Evolutionary conservation across 805 yeast genomes (phyloP).

Genomic region (Saccharomyces jurei): DNA sequence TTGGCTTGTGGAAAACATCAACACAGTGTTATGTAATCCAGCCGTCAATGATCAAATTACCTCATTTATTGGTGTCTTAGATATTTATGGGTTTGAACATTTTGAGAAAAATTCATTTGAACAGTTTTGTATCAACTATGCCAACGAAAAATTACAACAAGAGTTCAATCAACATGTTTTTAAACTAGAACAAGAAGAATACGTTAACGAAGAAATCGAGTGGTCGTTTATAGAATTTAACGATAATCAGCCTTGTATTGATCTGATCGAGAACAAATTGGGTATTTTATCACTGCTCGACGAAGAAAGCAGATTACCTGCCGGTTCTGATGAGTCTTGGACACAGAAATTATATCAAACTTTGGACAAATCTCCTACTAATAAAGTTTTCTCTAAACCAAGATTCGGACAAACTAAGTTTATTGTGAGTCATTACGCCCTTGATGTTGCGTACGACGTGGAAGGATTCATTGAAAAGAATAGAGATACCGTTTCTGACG

Average conservation of each 20-base stretch:
- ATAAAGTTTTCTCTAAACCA: constrained; percentile 79
- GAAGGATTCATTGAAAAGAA: constrained; percentile 96
- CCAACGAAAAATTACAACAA: constrained; percentile 93
- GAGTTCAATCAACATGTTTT: constrained; percentile 96
- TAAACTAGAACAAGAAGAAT: constrained; percentile 94
- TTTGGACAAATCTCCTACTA: constrained; percentile 68
- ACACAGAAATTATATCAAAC: constrained; percentile 81
- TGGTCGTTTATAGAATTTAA: constrained; percentile 95
- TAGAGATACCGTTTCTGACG: constrained; percentile 95
- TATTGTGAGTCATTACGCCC: constrained; percentile 87
- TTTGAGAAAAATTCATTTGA: constrained; percentile 91
- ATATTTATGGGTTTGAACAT: constrained; percentile 96
- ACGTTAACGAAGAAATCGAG: constrained; percentile 82
- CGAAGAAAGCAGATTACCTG: constrained; percentile 90
- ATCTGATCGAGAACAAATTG: constrained; percentile 77
- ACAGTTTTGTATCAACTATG: constrained; percentile 94
- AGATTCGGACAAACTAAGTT: constrained; percentile 89
- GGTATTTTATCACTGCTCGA: constrained; percentile 86
- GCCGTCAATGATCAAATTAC: constrained; percentile 50
- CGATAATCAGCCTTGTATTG: constrained; percentile 95
- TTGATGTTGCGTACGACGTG: constrained; percentile 83
- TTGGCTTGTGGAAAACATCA: constrained; percentile 85
- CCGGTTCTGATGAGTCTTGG: constrained; percentile 91
- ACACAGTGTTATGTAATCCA: constrained; percentile 71
- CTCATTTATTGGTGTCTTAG: constrained; percentile 89